phyloP scores from a whole-genome alignment of 2,329 filamentous ascomycete species.

The Cytospora schulzeri region DNA sequence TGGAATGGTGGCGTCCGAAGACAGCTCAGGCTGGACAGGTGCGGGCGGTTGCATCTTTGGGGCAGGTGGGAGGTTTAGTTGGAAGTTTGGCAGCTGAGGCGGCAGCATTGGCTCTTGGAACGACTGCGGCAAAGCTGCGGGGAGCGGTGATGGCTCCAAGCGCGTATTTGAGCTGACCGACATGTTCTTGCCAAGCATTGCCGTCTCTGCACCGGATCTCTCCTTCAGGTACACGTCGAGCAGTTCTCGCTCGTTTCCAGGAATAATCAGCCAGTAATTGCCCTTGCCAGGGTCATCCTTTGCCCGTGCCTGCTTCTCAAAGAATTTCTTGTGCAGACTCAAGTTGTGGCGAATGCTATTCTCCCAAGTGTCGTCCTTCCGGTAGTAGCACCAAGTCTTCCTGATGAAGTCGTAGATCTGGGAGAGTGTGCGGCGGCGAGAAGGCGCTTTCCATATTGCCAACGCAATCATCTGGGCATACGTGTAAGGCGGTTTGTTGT shows the following conservation, averaged over 20 bases:
- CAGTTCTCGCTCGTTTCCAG: slow-evolving; percentile 72
- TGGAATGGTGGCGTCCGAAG: slow-evolving; percentile 77
- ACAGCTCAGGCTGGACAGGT: slow-evolving; percentile 55
- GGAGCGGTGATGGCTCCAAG: slow-evolving; percentile 51
- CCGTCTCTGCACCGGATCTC: slow-evolving; percentile 52
- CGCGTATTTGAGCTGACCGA: slow-evolving; percentile 57
- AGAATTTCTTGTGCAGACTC: slow-evolving; percentile 93
- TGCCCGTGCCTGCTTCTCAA: slow-evolving; percentile 83
- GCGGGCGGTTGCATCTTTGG: slow-evolving; percentile 46
- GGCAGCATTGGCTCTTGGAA: slow-evolving; percentile 28
- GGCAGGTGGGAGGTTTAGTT: slow-evolving; percentile 42
- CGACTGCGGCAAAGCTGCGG: slow-evolving; percentile 31
- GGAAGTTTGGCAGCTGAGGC: slow-evolving; percentile 27
- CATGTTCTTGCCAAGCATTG: slow-evolving; percentile 52
- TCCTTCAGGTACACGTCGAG: slow-evolving; percentile 77
- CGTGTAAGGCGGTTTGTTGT: slow-evolving; percentile 85
- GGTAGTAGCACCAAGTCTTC: slow-evolving; percentile 90
- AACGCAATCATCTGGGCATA: slow-evolving; percentile 96
- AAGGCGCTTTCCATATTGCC: slow-evolving; percentile 87
- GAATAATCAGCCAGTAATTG: slow-evolving; percentile 93
- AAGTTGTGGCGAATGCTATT: slow-evolving; percentile 99
- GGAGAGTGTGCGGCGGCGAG: slow-evolving; percentile 81
- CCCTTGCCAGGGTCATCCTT: slow-evolving; percentile 98
- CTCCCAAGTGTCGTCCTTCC: slow-evolving; percentile 85
- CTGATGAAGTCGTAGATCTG: slow-evolving; percentile 99